phyloP scores from a whole-genome alignment of 495 filamentous ascomycete species.

The Talaromyces thailandensis region DNA sequence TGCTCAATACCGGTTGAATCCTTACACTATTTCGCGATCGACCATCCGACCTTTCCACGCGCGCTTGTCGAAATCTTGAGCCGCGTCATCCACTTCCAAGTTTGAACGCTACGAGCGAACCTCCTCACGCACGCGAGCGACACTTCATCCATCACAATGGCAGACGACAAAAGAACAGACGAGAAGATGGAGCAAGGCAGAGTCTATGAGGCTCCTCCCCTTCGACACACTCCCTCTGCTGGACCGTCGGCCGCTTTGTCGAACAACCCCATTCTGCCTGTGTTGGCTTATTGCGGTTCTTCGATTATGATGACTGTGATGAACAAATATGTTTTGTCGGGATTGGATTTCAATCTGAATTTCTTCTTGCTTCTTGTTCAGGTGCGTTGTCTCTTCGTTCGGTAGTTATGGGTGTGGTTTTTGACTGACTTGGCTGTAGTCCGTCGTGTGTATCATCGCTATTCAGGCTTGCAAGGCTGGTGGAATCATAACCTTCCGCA shows the following conservation, averaged over 20 bases:
- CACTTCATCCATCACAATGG: conserved; percentile 34
- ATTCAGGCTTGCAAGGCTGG: conserved; percentile 77
- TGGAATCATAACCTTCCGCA: conserved; percentile 80
- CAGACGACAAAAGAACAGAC: conserved; percentile 80
- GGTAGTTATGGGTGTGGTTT: conserved; percentile 1
- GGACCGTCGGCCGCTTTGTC: conserved; percentile 33
- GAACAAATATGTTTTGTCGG: conserved; percentile 97
- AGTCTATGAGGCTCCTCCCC: conserved; percentile 39
- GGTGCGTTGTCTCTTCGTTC: conserved; percentile 44
- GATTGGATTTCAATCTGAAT: conserved; percentile 86
- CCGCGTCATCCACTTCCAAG: neutral
- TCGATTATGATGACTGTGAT: conserved; percentile 98
- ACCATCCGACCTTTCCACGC: neutral
- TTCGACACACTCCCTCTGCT: conserved; percentile 16
- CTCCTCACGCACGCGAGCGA: neutral
- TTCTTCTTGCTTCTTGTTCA: conserved; percentile 90
- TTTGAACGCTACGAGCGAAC: neutral
- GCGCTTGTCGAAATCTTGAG: neutral
- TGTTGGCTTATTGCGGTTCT: conserved; percentile 84
- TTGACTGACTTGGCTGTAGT: conserved; percentile 42
- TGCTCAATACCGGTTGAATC: neutral
- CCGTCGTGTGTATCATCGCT: conserved; percentile 80
- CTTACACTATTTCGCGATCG: neutral
- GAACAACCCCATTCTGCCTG: conserved; percentile 69
- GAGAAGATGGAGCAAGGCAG: conserved; percentile 58